These are phyloP conservation scores for Ogataea ramenticola DNA, from an alignment of 805 yeast species.

Conservation along the genomic window DNA sequence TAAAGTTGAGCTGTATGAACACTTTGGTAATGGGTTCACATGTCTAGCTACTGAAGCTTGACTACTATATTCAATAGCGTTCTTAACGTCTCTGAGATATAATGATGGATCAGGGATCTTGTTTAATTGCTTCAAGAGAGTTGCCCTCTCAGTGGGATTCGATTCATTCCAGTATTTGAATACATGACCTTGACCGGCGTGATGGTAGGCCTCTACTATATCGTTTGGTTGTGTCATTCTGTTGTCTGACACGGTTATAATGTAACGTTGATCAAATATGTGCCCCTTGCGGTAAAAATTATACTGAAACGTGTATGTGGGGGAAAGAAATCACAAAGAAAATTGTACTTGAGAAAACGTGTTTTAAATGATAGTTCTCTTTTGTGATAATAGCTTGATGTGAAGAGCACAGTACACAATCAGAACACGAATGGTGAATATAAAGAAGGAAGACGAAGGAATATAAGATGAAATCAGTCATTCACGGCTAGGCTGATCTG, in stretches of 20 bases:
- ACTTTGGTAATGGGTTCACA: conserved; percentile 45
- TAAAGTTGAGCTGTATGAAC: conserved; percentile 45
- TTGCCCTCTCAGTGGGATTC: conserved; percentile 24
- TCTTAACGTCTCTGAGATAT: conserved; percentile 33
- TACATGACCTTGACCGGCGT: conserved; percentile 48
- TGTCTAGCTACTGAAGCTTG: conserved; percentile 14
- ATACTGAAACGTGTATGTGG: too few species aligned
- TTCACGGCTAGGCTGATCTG: too few species aligned
- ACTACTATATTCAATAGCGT: conserved; percentile 36
- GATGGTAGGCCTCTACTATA: conserved; percentile 21
- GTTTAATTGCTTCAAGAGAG: conserved; percentile 34
- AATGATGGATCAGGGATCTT: conserved; percentile 33
- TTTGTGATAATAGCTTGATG: too few species aligned
- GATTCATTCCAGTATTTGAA: conserved; percentile 41
- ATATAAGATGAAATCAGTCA: too few species aligned
- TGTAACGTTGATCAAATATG: too few species aligned
- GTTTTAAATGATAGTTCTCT: too few species aligned
- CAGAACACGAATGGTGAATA: too few species aligned
- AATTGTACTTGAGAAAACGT: too few species aligned
- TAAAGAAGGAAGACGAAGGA: too few species aligned
- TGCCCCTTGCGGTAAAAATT: too few species aligned
- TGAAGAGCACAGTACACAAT: too few species aligned
- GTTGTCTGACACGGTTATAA: not conserved
- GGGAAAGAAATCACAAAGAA: too few species aligned
- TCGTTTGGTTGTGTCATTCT: conserved; percentile 4